These are phyloP conservation scores for Populus hybrid DNA, from an alignment of 441 rosid genomes.

Conservation along the genomic window DNA sequence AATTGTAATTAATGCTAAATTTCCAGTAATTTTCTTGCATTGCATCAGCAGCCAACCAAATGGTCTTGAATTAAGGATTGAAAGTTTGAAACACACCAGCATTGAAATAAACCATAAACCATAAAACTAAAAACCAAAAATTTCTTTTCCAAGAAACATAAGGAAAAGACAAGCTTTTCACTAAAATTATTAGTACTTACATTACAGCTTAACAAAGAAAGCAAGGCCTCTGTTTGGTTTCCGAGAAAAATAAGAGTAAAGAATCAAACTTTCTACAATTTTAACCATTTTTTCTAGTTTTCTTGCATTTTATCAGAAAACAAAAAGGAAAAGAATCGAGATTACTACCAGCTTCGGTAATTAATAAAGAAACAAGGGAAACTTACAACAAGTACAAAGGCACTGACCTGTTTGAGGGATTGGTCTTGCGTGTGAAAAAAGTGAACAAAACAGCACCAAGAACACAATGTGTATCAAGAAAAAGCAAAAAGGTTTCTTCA, in stretches of 20 bases:
- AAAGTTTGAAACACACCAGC: not conserved
- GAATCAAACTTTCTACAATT: not conserved
- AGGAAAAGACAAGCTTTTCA: not conserved
- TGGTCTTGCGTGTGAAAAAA: conserved; percentile 41
- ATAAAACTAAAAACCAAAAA: not conserved
- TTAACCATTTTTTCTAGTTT: not conserved
- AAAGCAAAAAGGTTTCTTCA: conserved; percentile 32
- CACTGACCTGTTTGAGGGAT: conserved; percentile 40
- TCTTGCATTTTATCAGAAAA: not conserved
- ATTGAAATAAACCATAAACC: not conserved
- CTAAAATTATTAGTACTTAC: not conserved
- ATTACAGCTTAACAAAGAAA: not conserved
- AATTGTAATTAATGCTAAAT: not conserved
- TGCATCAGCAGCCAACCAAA: conserved; percentile 1
- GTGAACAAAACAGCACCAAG: conserved; percentile 29
- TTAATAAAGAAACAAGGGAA: not conserved
- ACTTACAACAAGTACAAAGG: not conserved
- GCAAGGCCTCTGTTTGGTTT: conserved; percentile 2
- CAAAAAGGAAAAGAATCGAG: conserved; percentile 6
- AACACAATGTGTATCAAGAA: conserved; percentile 27
- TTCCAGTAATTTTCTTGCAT: not conserved
- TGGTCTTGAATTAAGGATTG: not conserved
- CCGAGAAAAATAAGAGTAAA: conserved; percentile 3
- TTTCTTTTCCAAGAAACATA: not conserved
- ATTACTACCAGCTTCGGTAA: not conserved